Evolutionary conservation across 2,329 filamentous ascomycete species (phyloP), one percentile per base, ranked within the genome.

Genomic region (Hymenoscyphus repandus): DNA sequence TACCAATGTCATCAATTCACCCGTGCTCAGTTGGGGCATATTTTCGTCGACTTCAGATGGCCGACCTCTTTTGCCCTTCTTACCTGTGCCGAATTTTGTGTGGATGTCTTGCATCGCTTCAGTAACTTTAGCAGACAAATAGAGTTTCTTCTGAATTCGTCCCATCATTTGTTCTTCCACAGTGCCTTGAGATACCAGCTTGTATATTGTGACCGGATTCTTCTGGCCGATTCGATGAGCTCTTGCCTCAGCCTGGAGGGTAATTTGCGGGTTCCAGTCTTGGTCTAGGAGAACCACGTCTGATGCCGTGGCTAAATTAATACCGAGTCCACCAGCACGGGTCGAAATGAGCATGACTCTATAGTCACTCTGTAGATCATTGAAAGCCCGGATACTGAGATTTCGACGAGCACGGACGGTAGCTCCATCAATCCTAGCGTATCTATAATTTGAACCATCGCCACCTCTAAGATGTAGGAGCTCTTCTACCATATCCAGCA

Each of bases 201-300:
- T 92, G 64, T 97, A 96, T 59, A 95, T 95, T 1, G 97, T 78
- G 0, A 97, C 93, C 60, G 95, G 96, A 60, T 93, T 90, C 68
- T 90, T 89, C 68, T 99, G 93, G 0, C 93, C 93, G 56, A 99
- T 97, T 27, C 93, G 86, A 68, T 99, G 93, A 10, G 92, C 93
- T 58, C 93, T 83, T 32, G 90, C 95, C 38, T 97, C 77, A 0
- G 93, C 93, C 67, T 99, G 93, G 33, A 97, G 86, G 60, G 97
- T 93, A 66, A 97, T 92, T 64, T 99, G 92, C 0, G 93, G 93
- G 55, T 99, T 99, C 74, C 95, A 97, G 64, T 99, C 93, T 0
- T 93, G 92, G 62, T 99, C 93, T 46, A 97, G 81, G 56, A 99
- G 95, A 59, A 99, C 95, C 52, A 99, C 92, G 0, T 93, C 97